Evolutionary conservation across 345 rosid species (phyloP), one percentile per base, ranked within the genome.

Genomic region (Mallotus nudiflorus): DNA sequence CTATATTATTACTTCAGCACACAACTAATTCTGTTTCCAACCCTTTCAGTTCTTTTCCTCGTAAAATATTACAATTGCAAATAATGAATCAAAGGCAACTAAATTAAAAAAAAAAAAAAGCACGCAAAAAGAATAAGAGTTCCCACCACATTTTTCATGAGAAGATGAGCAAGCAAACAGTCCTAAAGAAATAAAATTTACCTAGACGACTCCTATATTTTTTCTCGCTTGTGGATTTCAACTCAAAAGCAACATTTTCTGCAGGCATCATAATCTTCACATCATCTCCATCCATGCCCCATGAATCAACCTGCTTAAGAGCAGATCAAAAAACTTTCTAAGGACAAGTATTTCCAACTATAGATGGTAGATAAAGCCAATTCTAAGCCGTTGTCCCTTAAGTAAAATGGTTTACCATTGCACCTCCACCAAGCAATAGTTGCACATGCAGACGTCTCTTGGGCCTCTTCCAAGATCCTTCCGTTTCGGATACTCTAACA

Each of bases 401-500:
- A 62, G 49, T 28, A 67, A 73, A 20, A 68, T 57, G 57, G 61
- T 45, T 50, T 80, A 93, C 97, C 94, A 72, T 83, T 77, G 93
- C 94, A 64, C 96, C 89, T 46, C 86, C 96, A 69, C 94, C 97
- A 48, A 93, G 84, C 68, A 93, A 87, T 66, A 93, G 65, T 24
- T 83, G 83, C 56, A 85, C 86, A 77, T 81, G 87, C 54, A 93
- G 39, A 70, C 84, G 87, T 25, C 97, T 93, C 15, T 83, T 74
- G 69, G 97, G 97, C 79, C 98, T 91, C 75, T 83, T 68, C 96
- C 97, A 91, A 12, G 77, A 79, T 70, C 98, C 98, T 80, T 93
- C 90, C 44, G 86, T 77, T 77, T 81, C 74, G 12, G 82, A 80
- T 73, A 93, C 77, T 69, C 82, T 87, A 33, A 91, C 72, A 8